Evolutionary conservation across 2,329 filamentous ascomycete species (phyloP).

Genomic region (Phialemonium atrogriseum): DNA sequence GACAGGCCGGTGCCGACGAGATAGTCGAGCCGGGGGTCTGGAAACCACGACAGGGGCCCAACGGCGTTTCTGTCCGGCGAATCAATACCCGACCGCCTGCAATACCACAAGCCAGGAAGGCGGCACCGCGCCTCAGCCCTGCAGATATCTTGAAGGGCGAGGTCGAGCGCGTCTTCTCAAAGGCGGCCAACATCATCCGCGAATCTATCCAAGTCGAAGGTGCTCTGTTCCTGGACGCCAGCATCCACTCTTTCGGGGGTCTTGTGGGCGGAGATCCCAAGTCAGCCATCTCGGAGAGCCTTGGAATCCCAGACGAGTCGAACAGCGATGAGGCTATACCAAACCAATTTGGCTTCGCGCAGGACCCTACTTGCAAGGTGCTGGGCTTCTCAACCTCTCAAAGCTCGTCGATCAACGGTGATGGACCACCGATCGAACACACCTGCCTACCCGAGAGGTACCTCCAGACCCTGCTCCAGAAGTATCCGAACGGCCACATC

Average conservation of each 20-base stretch:
- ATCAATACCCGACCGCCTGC: background rate
- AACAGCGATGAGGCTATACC: constrained; percentile 10
- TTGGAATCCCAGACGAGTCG: constrained; percentile 10
- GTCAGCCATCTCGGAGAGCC: constrained; percentile 1
- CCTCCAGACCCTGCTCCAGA: constrained; percentile 29
- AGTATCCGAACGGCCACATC: constrained; percentile 36
- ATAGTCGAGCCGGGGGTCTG: too few species aligned
- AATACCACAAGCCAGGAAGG: background rate
- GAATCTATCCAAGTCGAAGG: constrained; percentile 35
- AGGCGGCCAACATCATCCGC: constrained; percentile 32
- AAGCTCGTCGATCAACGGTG: constrained; percentile 23
- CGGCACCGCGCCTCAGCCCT: background rate
- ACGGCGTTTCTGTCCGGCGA: background rate
- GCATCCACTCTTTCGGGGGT: constrained; percentile 19
- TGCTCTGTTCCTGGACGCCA: constrained; percentile 24
- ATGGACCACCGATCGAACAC: constrained; percentile 7
- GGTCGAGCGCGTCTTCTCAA: constrained; percentile 24
- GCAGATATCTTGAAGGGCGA: background rate
- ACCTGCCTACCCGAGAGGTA: constrained; percentile 27
- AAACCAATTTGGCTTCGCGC: constrained; percentile 3
- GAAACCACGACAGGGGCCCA: too few species aligned
- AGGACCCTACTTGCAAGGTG: constrained; percentile 18
- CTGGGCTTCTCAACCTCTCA: constrained; percentile 29
- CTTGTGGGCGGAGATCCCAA: constrained; percentile 15
- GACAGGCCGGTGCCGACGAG: too few species aligned